Conservation (phyloP, 768 basidiomycete genomes). For the Boletus sp. region DNA sequence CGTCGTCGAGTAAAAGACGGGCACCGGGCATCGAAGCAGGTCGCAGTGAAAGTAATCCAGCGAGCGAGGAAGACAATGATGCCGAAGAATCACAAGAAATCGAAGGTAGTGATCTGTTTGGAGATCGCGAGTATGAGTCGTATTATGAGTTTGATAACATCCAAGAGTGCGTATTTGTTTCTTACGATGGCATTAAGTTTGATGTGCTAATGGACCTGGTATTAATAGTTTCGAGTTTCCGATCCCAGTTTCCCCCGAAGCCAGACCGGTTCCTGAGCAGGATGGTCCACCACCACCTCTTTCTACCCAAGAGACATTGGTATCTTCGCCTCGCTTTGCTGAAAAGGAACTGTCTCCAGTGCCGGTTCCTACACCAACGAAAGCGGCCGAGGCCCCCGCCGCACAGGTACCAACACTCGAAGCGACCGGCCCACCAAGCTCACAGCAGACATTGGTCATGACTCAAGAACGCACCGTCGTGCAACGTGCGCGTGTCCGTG, state of each 20-base stretch:
- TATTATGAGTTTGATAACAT: neutral
- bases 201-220: neutral
- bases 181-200: neutral
- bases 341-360: neutral
- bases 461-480: neutral
- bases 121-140: constrained; percentile 6
- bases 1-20: neutral
- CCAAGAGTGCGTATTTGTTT: constrained; percentile 13
- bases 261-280: neutral
- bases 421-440: constrained; percentile 1
- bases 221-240: constrained; percentile 4
- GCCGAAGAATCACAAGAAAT: constrained; percentile 4
- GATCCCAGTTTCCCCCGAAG: neutral
- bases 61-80: neutral
- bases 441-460: constrained; percentile 10
- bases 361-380: neutral
- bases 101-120: constrained; percentile 24
- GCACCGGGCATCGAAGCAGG: neutral
- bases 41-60: neutral
- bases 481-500: constrained; percentile 7
- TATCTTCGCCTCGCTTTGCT: constrained; percentile 17
- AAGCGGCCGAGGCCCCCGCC: neutral
- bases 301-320: constrained; percentile 27
- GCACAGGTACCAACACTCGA: neutral
- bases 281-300: constrained; percentile 11